Percentiles rank a stretch among this genome's conserved stretches.
Conservation (phyloP, 192 early-diverging fungal genomes). For the Backusella psychrophila region DNA sequence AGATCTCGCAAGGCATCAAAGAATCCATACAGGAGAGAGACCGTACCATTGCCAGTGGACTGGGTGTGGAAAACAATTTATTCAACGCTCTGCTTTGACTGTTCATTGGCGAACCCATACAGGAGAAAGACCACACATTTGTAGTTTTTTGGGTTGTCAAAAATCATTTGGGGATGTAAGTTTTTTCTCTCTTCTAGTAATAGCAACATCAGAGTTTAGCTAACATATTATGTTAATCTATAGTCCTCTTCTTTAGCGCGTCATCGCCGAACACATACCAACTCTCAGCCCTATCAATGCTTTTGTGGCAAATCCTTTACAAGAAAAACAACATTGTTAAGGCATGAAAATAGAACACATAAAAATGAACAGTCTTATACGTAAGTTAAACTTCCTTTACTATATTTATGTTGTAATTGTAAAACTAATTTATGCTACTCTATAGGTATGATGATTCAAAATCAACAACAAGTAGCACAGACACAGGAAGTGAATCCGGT, state of each 20-base stretch:
- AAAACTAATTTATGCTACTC: too few relatives aligned
- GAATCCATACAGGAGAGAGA: constrained; percentile 74
- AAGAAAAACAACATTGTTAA: constrained; percentile 56
- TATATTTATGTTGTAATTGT: too few relatives aligned
- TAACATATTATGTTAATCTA: background rate
- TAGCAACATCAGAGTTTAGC: background rate
- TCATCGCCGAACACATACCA: constrained; percentile 14
- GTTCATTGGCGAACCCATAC: constrained; percentile 74
- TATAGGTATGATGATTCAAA: too few relatives aligned
- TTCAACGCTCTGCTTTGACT: constrained; percentile 75
- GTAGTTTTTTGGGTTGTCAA: constrained; percentile 60
- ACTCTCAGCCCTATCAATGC: constrained; percentile 14
- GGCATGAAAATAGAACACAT: constrained; percentile 37
- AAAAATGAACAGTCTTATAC: background rate
- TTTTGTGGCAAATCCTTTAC: constrained; percentile 75
- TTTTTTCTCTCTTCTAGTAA: background rate
- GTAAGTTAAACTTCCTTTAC: background rate
- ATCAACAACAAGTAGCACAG: background rate
- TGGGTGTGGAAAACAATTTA: constrained; percentile 62
- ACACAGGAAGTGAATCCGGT: background rate
- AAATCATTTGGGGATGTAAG: background rate
- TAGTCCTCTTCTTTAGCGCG: background rate
- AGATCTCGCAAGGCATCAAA: constrained; percentile 66
- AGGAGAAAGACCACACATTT: constrained; percentile 65
- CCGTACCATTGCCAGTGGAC: constrained; percentile 62